Base-by-base conservation (phyloP, 139 green algal species). In the Micractinium sp. region DNA sequence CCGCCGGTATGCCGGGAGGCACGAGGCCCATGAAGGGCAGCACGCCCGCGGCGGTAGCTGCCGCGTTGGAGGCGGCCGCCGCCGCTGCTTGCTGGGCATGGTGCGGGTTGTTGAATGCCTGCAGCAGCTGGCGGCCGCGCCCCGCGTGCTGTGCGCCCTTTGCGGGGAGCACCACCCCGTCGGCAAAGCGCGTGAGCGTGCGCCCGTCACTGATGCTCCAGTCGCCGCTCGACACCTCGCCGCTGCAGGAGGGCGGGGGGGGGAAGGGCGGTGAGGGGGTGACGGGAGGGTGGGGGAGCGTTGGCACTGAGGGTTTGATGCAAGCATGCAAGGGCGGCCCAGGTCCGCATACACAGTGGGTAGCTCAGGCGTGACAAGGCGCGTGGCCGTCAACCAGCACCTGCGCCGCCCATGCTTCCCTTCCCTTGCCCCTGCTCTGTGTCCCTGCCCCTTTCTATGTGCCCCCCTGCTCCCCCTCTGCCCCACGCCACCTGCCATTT, bases 41-140 rank as follows among this genome's bases (percentile, higher is more conserved):
- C 39, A 88, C 47, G 38, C 69, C 66, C 31, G 84, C 84, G 0
- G 69, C 69, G 31, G 84, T 81, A 38, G 84, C 88, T 20, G 88
- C 88, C 9, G 88, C 81, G 47, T 88, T 91, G 53, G 81, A 88
- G 69, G 88, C 88, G 1, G 88, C 88, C 20, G 73, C 82, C 0
- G 88, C 88, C 1, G 67, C 81, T 2, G 82, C 81, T 29, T 79
- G 80, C 38, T 76, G 74, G 35, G 77, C 75, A 36, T 81, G 76
- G 76, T 91, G 35, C 14, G 88, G 88, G 73, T 85, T 79, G 41
- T 85, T 74, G 73, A 88, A 91, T 2, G 77, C 81, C 73, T 88
- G 73, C 81, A 91, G 88, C 88, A 91, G 71, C 81, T 84, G 81
- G 5, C 56, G 88, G 35, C 81, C 88, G 27, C 88, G 81, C n/a